Evolutionary conservation across 2,329 filamentous ascomycete species (phyloP).

Genomic region (Gnomoniopsis sp.): DNA sequence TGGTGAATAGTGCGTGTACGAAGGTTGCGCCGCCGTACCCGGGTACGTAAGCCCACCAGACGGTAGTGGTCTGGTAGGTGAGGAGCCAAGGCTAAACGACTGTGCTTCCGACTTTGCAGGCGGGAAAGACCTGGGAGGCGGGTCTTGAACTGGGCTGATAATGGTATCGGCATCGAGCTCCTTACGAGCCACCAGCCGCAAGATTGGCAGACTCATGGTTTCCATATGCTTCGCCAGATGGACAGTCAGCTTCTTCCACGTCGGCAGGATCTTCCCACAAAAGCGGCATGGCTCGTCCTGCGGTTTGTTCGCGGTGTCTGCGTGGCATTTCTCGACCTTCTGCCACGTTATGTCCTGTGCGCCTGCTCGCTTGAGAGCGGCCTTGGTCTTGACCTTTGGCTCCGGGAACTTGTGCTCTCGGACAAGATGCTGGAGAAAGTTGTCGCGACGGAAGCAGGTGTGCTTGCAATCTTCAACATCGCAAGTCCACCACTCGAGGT

Average conservation of each 20-base stretch:
- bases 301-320: conserved; percentile 62
- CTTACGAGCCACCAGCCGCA: conserved; percentile 52
- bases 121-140: conserved; percentile 37
- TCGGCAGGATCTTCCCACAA: conserved; percentile 75
- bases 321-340: conserved; percentile 74
- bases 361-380: conserved; percentile 58
- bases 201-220: conserved; percentile 78
- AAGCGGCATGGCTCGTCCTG: conserved; percentile 82
- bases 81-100: conserved; percentile 14
- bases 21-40: conserved; percentile 3
- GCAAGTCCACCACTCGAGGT: conserved; percentile 89
- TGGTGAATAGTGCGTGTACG: conserved; percentile 20
- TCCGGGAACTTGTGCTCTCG: conserved; percentile 86
- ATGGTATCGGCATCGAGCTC: conserved; percentile 57
- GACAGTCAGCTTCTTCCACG: conserved; percentile 92
- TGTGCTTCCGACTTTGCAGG: conserved; percentile 30
- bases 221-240: conserved; percentile 95
- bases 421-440: conserved; percentile 89
- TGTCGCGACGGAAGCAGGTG: conserved; percentile 82
- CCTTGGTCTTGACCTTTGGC: conserved; percentile 74
- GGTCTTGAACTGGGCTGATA: conserved; percentile 64
- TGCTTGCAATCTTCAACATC: conserved; percentile 77
- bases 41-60: conserved; percentile 10
- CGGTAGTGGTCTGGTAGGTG: not conserved
- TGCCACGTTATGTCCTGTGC: conserved; percentile 66